Conservation (phyloP, 2,329 filamentous ascomycete species). For the Didymella pinodella region DNA sequence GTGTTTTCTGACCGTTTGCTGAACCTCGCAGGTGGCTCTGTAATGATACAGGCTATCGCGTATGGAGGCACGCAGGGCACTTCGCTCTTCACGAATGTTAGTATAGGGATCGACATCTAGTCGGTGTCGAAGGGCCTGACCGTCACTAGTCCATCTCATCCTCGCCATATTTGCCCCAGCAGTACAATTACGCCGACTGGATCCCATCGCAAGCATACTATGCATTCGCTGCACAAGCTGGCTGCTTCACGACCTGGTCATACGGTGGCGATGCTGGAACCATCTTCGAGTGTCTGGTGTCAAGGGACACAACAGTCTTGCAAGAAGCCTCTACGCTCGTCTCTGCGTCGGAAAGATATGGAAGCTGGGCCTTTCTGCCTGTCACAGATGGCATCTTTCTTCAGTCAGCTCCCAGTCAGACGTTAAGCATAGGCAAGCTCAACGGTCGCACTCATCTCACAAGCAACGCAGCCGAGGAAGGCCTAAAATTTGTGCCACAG, state of each 20-base stretch:
- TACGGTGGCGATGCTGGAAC: not conserved
- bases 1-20: not conserved
- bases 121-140: not conserved
- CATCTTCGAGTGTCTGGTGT: not conserved
- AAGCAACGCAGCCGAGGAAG: constrained; percentile 62
- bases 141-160: not conserved
- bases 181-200: not conserved
- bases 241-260: not conserved
- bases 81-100: not conserved
- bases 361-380: constrained; percentile 56
- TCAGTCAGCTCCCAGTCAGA: constrained; percentile 49
- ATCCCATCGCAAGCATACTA: not conserved
- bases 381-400: constrained; percentile 55
- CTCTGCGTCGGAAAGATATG: constrained; percentile 48
- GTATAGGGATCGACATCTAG: not conserved
- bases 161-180: not conserved
- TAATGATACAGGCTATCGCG: not conserved
- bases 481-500: constrained; percentile 23
- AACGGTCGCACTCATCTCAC: constrained; percentile 52
- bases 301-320: not conserved
- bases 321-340: constrained; percentile 11
- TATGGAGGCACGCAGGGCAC: not conserved
- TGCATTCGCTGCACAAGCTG: not conserved
- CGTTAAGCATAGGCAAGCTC: constrained; percentile 47
- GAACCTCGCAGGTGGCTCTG: not conserved